Conservation (phyloP, 2,329 filamentous ascomycete genomes). For the Ophiosphaerella korrae region DNA sequence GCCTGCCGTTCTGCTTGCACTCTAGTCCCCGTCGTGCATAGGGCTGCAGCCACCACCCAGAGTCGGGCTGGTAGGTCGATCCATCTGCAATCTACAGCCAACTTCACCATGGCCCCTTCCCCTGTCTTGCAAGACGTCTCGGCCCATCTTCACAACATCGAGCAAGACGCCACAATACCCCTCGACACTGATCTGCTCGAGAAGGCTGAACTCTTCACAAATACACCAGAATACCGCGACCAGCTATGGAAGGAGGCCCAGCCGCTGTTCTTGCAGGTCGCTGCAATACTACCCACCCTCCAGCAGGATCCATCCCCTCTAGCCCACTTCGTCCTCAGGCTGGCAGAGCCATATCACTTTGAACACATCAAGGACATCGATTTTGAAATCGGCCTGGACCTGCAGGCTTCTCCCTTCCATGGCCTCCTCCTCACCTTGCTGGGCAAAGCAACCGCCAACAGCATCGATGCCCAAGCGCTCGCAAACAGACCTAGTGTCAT, state of each 20-base stretch:
- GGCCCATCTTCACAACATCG: conserved; percentile 52
- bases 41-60: conserved; percentile 35
- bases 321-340: conserved; percentile 57
- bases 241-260: conserved; percentile 36
- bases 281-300: conserved; percentile 57
- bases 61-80: conserved; percentile 28
- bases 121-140: conserved; percentile 40
- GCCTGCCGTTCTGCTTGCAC: conserved; percentile 2
- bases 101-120: conserved; percentile 24
- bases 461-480: conserved; percentile 62
- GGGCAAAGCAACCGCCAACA: conserved; percentile 58
- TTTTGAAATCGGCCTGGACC: conserved; percentile 60
- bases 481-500: conserved; percentile 62
- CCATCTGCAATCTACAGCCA: neutral
- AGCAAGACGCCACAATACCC: conserved; percentile 50
- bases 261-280: conserved; percentile 53
- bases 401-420: conserved; percentile 58
- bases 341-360: conserved; percentile 52
- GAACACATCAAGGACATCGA: conserved; percentile 55
- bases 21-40: neutral
- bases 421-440: conserved; percentile 61
- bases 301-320: conserved; percentile 64
- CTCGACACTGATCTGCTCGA: conserved; percentile 58
- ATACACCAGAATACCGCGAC: conserved; percentile 37
- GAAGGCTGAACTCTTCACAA: conserved; percentile 53